Percentiles rank a stretch among this genome's conserved stretches.
phyloP scores from a whole-genome alignment of 257 asterid genomes.

The Linaria vulgaris region DNA sequence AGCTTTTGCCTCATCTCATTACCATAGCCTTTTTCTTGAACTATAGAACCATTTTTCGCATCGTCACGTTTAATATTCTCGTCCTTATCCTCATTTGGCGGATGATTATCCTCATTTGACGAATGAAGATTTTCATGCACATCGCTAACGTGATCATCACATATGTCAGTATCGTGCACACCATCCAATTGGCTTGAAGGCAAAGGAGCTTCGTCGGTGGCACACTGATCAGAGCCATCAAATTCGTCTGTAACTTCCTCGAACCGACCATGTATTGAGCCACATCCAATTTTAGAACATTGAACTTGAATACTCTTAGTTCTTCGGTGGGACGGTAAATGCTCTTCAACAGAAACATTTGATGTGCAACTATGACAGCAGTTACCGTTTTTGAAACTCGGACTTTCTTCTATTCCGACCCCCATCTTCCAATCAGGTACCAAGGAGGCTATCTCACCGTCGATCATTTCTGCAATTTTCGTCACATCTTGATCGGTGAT shows the following conservation, averaged over 20 bases:
- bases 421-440: slow-evolving; percentile 63
- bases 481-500: slow-evolving; percentile 63
- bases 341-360: slow-evolving; percentile 32
- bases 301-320: slow-evolving; percentile 42
- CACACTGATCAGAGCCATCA: slow-evolving; percentile 48
- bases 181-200: slow-evolving; percentile 36
- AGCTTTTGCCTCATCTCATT: slow-evolving; percentile 57
- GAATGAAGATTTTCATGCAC: slow-evolving; percentile 6
- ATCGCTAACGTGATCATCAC: slow-evolving; percentile 9
- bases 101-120: too few species aligned
- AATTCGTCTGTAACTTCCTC: slow-evolving; percentile 64
- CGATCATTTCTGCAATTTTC: slow-evolving; percentile 68
- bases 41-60: slow-evolving; percentile 3
- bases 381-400: slow-evolving; percentile 4
- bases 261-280: slow-evolving; percentile 67
- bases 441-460: slow-evolving; percentile 52
- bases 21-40: slow-evolving; percentile 35
- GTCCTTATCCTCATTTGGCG: slow-evolving; percentile 9
- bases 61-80: slow-evolving; percentile 11
- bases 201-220: slow-evolving; percentile 35
- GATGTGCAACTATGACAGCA: slow-evolving; percentile 44
- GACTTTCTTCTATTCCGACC: slow-evolving; percentile 29
- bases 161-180: slow-evolving; percentile 32
- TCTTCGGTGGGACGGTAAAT: slow-evolving; percentile 27
- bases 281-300: slow-evolving; percentile 51